Evolutionary conservation across 768 basidiomycete species (phyloP), one percentile per base, ranked within the genome.

Genomic region (Termitomyces sp.): DNA sequence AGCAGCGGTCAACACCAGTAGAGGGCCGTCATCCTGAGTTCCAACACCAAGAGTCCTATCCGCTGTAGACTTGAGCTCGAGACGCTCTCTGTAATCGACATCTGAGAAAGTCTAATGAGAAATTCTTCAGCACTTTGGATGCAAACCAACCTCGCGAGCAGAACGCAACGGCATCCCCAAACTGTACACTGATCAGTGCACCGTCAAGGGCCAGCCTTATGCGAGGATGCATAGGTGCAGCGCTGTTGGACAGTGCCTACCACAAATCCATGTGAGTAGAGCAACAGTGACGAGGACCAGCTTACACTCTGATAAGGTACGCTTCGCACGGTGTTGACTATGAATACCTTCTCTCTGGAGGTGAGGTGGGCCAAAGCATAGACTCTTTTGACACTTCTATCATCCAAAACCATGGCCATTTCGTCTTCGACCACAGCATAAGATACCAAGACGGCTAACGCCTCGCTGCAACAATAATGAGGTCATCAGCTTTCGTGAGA

Each of bases 261-360:
- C 17, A 32, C 40, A 34, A 23, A 28, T 52, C 41, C 34, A n/a
- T 48, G 25, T 55, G 45, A 48, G 34, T 25, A 3, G 46, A 32
- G 28, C 12, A 19, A 32, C 42, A 7, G 23, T 5, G 16, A 21
- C 12, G 43, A 12, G 52, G 21, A 11, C 14, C 19, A n/a, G 73
- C 85, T 63, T 62, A 91, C 89, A 56, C 84, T 85, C 68, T 91
- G 85, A 64, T 91, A 91, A 7, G 90, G 90, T 11, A 92, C 84
- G 34, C 73, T 75, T 41, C 74, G 78, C 37, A 88, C 71, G 17
- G 72, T 73, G 34, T 79, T 68, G 14, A 85, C 76, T 25, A 68
- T 64, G 67, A 85, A 79, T 2, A 62, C 59, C 11, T 76, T 76
- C 5, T 72, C 70, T 23, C 67, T 59, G 52, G 71, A 66, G n/a